Evolutionary conservation across 768 basidiomycete genomes (phyloP).

Genomic region (Strobilomyces confusus): DNA sequence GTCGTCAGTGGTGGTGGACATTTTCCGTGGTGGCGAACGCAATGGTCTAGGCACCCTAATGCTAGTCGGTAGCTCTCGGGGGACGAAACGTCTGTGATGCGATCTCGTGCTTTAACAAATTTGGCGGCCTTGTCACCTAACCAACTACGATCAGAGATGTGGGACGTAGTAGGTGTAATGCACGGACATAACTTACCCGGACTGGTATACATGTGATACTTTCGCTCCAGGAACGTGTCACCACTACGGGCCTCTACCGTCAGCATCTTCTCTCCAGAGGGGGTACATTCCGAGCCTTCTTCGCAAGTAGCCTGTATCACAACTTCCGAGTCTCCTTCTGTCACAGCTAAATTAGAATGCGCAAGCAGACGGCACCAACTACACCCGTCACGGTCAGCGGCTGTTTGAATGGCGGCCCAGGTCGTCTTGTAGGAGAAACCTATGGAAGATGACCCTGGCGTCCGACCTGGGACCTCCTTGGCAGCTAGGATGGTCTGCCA

Average conservation of each 20-base stretch:
- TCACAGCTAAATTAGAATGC: background rate
- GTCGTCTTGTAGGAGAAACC: background rate
- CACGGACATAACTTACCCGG: background rate
- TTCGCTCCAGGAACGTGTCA: background rate
- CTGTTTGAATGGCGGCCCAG: background rate
- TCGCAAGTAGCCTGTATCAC: background rate
- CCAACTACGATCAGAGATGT: background rate
- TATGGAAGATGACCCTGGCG: background rate
- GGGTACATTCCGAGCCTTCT: background rate
- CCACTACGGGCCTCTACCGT: background rate
- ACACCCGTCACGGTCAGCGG: background rate
- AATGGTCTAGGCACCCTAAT: background rate
- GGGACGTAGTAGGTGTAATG: background rate
- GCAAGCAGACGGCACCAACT: background rate
- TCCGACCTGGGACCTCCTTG: background rate
- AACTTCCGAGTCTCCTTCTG: background rate
- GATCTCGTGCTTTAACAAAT: conserved; percentile 2
- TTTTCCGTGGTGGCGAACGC: background rate
- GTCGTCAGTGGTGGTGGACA: background rate
- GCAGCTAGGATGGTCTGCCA: background rate
- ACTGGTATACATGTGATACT: conserved; percentile 1
- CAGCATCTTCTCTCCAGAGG: background rate
- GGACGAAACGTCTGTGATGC: background rate
- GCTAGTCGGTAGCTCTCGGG: background rate
- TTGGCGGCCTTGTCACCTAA: background rate